Evolutionary conservation across 1,284 basidiomycete genomes (phyloP).

Genomic region (Fomitopsis betulina): DNA sequence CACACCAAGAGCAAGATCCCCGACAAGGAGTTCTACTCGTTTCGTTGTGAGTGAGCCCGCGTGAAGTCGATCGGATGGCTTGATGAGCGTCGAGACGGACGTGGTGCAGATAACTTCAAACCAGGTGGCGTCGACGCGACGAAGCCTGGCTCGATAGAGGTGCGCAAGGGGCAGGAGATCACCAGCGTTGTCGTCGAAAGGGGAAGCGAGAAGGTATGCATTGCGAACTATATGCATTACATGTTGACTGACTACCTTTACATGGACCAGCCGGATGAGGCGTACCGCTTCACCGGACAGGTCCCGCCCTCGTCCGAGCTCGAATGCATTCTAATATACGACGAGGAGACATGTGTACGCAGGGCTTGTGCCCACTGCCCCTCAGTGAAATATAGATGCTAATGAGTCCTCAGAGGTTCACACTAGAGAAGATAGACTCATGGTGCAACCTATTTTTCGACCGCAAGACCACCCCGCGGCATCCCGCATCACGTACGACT

Average conservation of each 20-base stretch:
- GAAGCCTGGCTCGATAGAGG: conserved; percentile 59
- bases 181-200: conserved; percentile 56
- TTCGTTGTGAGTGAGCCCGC: conserved; percentile 51
- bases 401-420: conserved; percentile 46
- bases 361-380: not conserved
- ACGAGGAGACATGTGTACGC: conserved; percentile 63
- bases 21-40: conserved; percentile 64
- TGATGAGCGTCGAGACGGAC: not conserved
- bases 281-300: conserved; percentile 50
- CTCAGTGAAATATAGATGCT: no score
- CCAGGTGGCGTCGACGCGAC: conserved; percentile 62
- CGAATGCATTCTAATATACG: conserved; percentile 74
- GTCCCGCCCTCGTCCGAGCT: conserved; percentile 57
- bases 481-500: conserved; percentile 41
- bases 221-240: not conserved
- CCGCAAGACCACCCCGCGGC: conserved; percentile 36
- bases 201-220: conserved; percentile 51
- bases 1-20: conserved; percentile 38
- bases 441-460: conserved; percentile 50
- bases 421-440: conserved; percentile 72
- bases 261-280: conserved; percentile 37
- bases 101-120: conserved; percentile 61
- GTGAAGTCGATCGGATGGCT: not conserved
- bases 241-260: not conserved
- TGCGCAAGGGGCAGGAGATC: conserved; percentile 45